Conservation (phyloP, 257 asterid species). For the Cordia subcordata region DNA sequence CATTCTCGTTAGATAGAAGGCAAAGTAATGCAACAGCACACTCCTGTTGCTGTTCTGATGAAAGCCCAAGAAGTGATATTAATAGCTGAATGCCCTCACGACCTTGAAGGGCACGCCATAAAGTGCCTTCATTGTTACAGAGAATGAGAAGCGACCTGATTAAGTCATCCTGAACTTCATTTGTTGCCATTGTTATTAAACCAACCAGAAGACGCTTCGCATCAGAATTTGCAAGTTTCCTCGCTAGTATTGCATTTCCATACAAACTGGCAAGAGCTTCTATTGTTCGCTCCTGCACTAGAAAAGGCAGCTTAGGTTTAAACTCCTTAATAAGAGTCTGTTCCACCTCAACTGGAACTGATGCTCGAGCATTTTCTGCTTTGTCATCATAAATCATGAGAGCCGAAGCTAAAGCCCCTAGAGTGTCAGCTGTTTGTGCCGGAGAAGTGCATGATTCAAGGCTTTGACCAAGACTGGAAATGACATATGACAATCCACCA, state of each 20-base stretch:
- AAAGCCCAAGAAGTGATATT: constrained; percentile 95
- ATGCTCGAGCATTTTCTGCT: constrained; percentile 76
- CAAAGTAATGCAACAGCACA: constrained; percentile 95
- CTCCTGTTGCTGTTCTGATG: constrained; percentile 99
- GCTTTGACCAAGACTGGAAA: constrained; percentile 98
- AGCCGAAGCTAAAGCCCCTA: constrained; percentile 99
- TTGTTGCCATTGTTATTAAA: constrained; percentile 89
- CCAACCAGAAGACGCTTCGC: constrained; percentile 92
- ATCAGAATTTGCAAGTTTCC: constrained; percentile 80
- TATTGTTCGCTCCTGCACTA: constrained; percentile 92
- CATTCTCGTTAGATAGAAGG: constrained; percentile 84
- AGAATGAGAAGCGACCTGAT: constrained; percentile 76
- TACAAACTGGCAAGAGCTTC: constrained; percentile 99
- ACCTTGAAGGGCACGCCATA: constrained; percentile 98
- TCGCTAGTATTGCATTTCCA: constrained; percentile 68
- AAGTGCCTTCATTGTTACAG: constrained; percentile 77
- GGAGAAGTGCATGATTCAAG: constrained; percentile 91
- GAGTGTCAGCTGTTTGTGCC: constrained; percentile 93
- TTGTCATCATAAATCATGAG: constrained; percentile 90
- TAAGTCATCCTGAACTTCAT: constrained; percentile 92
- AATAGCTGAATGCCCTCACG: constrained; percentile 98
- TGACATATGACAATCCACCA: constrained; percentile 89
- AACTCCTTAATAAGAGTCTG: constrained; percentile 73
- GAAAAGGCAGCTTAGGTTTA: constrained; percentile 54
- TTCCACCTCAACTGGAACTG: constrained; percentile 90